Evolutionary conservation across 2,329 filamentous ascomycete genomes (phyloP).

Genomic region (Penicillium nordicum): DNA sequence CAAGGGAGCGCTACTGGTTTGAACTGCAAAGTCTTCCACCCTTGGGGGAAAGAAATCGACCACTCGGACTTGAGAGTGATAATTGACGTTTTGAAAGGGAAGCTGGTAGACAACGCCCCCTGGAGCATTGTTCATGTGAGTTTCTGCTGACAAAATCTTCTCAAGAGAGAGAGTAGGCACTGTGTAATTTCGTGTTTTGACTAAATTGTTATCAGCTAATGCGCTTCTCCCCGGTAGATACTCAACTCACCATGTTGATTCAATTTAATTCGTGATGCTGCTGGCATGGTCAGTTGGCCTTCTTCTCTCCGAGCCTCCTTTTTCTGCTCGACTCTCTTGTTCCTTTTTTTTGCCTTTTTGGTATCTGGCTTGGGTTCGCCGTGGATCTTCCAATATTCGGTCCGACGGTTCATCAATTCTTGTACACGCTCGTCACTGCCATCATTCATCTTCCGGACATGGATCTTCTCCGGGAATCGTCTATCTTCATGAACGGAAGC

Average conservation of each 20-base stretch:
- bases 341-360: slow-evolving; percentile 35
- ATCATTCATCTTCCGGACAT: slow-evolving; percentile 54
- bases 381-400: slow-evolving; percentile 58
- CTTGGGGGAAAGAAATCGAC: slow-evolving; percentile 72
- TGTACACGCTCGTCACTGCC: slow-evolving; percentile 49
- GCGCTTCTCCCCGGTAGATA: background rate
- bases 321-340: slow-evolving; percentile 32
- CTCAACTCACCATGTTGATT: slow-evolving; percentile 45
- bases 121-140: slow-evolving; percentile 47
- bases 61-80: slow-evolving; percentile 68
- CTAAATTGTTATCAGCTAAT: slow-evolving; percentile 29
- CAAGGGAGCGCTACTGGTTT: slow-evolving; percentile 48
- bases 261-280: slow-evolving; percentile 28
- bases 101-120: slow-evolving; percentile 48
- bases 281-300: slow-evolving; percentile 24
- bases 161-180: slow-evolving; percentile 40
- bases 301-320: slow-evolving; percentile 30
- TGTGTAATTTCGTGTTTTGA: slow-evolving; percentile 47
- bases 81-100: slow-evolving; percentile 72
- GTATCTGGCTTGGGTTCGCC: slow-evolving; percentile 40
- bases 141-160: slow-evolving; percentile 50
- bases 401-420: slow-evolving; percentile 60
- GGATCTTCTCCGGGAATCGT: slow-evolving; percentile 51
- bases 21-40: slow-evolving; percentile 67
- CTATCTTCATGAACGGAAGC: slow-evolving; percentile 66